A percentile compares a stretch with the other conserved stretches of the same genome.
Conservation (phyloP, 2,329 filamentous ascomycete species). For the Rasamsonia emersonii region DNA sequence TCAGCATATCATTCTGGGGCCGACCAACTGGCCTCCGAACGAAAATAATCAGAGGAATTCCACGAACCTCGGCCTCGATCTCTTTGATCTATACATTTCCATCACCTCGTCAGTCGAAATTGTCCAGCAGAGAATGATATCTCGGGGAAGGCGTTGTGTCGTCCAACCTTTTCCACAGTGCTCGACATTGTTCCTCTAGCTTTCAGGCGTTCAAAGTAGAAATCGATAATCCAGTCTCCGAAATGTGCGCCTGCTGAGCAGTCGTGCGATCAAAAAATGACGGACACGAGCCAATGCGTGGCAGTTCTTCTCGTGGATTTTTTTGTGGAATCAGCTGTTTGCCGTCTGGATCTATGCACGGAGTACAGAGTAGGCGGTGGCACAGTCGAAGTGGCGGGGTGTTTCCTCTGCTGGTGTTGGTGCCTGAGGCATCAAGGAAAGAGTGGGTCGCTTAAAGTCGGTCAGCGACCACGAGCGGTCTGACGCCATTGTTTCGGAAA, state of each 20-base stretch:
- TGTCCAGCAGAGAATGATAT: constrained; percentile 7
- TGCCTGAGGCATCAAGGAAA: background rate
- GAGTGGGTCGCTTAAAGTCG: background rate
- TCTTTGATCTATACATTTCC: constrained; percentile 69
- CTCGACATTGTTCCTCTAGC: too few relatives aligned
- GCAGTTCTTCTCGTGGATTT: too few relatives aligned
- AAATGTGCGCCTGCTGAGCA: too few relatives aligned
- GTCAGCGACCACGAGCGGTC: too few relatives aligned
- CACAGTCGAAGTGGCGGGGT: background rate
- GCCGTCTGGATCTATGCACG: background rate
- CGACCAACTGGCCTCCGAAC: constrained; percentile 1
- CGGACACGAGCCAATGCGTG: too few relatives aligned
- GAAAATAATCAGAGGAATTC: constrained; percentile 1
- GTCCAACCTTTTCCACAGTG: constrained; percentile 83
- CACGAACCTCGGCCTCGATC: constrained; percentile 81
- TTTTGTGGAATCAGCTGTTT: too few relatives aligned
- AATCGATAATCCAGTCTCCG: too few relatives aligned
- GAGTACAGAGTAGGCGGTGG: constrained; percentile 2
- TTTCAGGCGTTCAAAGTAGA: too few relatives aligned
- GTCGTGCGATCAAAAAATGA: too few relatives aligned
- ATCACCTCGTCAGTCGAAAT: constrained; percentile 24
- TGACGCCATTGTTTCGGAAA: background rate
- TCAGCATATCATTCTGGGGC: constrained; percentile 11
- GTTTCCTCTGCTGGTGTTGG: background rate
- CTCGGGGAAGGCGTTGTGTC: constrained; percentile 8